Base-by-base conservation (phyloP, 306 rosid species). In the Inga laurina region DNA sequence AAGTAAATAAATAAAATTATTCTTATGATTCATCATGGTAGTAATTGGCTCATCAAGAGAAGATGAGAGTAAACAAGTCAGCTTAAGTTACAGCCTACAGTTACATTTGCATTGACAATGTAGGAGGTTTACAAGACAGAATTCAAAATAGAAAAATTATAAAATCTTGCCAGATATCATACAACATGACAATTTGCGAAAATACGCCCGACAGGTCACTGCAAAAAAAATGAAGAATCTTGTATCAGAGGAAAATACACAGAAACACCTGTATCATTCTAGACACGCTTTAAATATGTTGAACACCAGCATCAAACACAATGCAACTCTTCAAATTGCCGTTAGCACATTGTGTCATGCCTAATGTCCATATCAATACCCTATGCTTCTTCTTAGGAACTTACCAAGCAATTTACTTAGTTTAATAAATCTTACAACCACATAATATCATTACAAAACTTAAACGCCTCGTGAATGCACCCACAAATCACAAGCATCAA, bases 391-490 rank as follows among this genome's bases (percentile, higher is more conserved):
- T 64, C 41, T 64, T 64, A 64, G 39, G 84, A 64, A 79, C 27
- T 34, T 68, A 56, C 27, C 39, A 37, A 43, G 81, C 84, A 66
- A 79, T 48, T 44, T 34, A n/a, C 54, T 34, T 62, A 65, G 45
- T 64, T 64, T 48, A 15, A 39, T 8, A 57, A 67, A 34, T 34
- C 54, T 34, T 45, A 56, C 44, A 19, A 45, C 14, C 34, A 46
- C 21, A 13, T 10, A 62, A 27, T 72, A 72, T 24, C 67, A 61
- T 45, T 45, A 13, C 41, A 45, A 27, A 12, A 13, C n/a, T 73
- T 24, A 18, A 45, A 24, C 16, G 39, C 22, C 77, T 24, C 22
- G 0, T 24, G 18, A 62, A 10, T 11, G 18, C 35, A 19, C 62
- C 30, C 37, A 62, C 37, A 61, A 9, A 61, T 61, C 24, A 61